A percentile compares a stretch with the other conserved stretches of the same genome.
These are phyloP conservation scores for Monosporascus sp. DNA, from an alignment of 2,329 filamentous ascomycete species.

Conservation along the genomic window DNA sequence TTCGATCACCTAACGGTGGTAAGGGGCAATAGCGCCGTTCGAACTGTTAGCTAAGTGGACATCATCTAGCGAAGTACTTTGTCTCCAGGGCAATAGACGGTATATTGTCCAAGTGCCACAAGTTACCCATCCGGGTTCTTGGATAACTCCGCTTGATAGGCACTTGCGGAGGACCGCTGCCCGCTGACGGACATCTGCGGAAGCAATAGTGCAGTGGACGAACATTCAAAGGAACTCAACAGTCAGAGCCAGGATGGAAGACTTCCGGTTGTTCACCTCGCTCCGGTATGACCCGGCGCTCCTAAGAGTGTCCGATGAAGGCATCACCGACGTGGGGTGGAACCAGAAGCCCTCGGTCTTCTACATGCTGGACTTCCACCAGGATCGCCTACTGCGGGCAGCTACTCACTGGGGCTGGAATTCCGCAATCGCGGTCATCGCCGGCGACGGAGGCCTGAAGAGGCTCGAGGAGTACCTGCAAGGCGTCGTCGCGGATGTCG, in stretches of 20 bases:
- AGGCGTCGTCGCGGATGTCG: constrained; percentile 18
- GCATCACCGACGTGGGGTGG: constrained; percentile 41
- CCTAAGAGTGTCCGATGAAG: constrained; percentile 32
- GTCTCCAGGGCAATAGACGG: too few relatives aligned
- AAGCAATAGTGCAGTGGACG: too few relatives aligned
- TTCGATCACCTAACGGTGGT: too few relatives aligned
- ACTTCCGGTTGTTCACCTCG: constrained; percentile 64
- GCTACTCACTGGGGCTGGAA: constrained; percentile 53
- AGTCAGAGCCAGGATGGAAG: constrained; percentile 26
- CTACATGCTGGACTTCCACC: constrained; percentile 76
- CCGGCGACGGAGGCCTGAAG: constrained; percentile 40
- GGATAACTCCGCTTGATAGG: too few relatives aligned
- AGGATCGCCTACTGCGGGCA: constrained; percentile 67
- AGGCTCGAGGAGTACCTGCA: constrained; percentile 36
- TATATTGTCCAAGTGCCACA: too few relatives aligned
- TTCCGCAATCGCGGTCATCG: constrained; percentile 37
- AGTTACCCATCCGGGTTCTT: too few relatives aligned
- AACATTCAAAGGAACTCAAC: background rate
- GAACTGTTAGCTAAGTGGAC: too few relatives aligned
- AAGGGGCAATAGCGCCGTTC: too few relatives aligned
- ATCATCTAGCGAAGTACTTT: too few relatives aligned
- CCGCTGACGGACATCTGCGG: too few relatives aligned
- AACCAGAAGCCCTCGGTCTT: constrained; percentile 56
- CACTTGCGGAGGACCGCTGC: too few relatives aligned
- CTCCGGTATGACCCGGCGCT: constrained; percentile 65